Evolutionary conservation across 1,284 basidiomycete genomes (phyloP), one percentile per base, ranked within the genome.

Genomic region (Coniferiporia weirii): DNA sequence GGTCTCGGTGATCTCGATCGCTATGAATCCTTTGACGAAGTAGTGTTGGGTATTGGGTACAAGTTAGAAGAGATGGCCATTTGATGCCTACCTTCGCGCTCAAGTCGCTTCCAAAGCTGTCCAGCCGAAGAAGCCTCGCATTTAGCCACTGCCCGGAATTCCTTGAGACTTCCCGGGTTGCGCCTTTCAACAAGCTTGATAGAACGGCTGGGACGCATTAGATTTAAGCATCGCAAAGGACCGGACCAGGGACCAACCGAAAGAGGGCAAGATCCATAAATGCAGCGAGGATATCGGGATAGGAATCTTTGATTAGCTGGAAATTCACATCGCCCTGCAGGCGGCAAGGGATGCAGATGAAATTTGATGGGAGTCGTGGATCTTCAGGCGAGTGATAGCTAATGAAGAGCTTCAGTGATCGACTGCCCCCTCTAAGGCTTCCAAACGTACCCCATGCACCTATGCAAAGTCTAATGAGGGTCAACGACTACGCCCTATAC

Each of bases 381-480:
- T 89, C 88, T 34, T 76, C 66, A 3, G 70, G 68, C 5, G 81
- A 79, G 66, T 90, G 85, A 68, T 81, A 91, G 22, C 87, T 88
- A 61, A 8, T 15, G n/a, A 32, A 34, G 45, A 63, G 20, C 57
- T 54, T 7, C 19, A 52, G 51, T 12, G 35, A 3, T 44, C 46
- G 54, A 43, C 17, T 20, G 22, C 20, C 22, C 44, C 4, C 4
- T 35, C 19, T 17, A 17, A 32, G 8, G 4, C 32, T 7, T 34
- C 22, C 20, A 5, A 27, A 61, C 70, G 56, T 69, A 87, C 84
- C 89, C 89, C 82, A 89, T 88, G 68, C 89, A 91, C 89, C 89
- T 91, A 43, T 20, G 36, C 4, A 9, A 4, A 13, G 17, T 12
- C 57, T 49, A 54, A 54, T 20, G 40, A 9, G n/a, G 51, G 47